These are phyloP conservation scores for Inga laurina DNA, from an alignment of 306 rosid species.

Conservation along the genomic window DNA sequence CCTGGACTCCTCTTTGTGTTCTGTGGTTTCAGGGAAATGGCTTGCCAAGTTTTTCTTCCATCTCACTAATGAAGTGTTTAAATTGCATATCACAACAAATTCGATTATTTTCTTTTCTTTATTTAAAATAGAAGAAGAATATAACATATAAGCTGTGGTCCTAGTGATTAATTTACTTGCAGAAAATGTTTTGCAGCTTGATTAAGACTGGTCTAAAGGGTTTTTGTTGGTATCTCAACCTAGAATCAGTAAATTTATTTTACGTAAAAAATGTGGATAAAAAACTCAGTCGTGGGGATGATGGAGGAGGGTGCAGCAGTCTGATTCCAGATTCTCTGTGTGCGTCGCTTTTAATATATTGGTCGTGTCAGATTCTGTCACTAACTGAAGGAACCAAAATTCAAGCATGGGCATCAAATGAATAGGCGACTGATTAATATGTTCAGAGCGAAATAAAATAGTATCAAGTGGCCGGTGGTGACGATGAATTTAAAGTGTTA, in stretches of 20 bases:
- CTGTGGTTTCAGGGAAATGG: conserved; percentile 37
- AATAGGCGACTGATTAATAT: conserved; percentile 2
- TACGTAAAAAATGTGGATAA: neutral
- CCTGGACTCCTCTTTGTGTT: conserved; percentile 33
- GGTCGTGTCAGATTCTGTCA: conserved; percentile 36
- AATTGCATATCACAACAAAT: conserved; percentile 3
- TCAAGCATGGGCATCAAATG: neutral
- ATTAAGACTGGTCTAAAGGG: conserved; percentile 6
- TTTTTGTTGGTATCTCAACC: neutral
- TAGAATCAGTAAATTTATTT: neutral
- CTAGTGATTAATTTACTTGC: neutral
- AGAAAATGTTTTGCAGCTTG: conserved; percentile 9
- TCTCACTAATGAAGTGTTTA: conserved; percentile 15
- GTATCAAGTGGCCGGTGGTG: neutral
- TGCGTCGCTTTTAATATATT: conserved; percentile 24
- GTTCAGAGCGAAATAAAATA: conserved; percentile 15
- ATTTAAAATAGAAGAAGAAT: neutral
- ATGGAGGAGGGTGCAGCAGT: neutral
- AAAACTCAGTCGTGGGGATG: neutral
- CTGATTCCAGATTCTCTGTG: neutral
- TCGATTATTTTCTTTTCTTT: neutral
- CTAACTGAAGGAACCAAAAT: conserved; percentile 34
- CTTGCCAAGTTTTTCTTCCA: conserved; percentile 34
- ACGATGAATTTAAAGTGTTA: neutral
- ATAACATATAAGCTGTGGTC: neutral